Evolutionary conservation across 169 alveolate species (phyloP).

Genomic region (Plasmodium coatneyi): DNA sequence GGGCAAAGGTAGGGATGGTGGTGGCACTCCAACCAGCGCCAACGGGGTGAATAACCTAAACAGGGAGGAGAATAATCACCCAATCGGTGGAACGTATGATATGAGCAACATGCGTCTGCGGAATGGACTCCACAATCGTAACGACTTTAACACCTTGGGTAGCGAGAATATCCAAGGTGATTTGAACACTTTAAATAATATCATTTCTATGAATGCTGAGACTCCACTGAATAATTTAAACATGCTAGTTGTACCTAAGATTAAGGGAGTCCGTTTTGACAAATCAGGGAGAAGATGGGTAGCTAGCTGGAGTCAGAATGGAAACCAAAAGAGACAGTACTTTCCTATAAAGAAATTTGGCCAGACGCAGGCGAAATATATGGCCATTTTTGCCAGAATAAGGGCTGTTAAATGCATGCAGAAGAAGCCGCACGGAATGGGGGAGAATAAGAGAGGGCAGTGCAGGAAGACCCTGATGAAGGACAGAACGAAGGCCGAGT

Average conservation of each 20-base stretch:
- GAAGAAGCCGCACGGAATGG: conserved; percentile 13
- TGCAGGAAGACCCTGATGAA: conserved; percentile 9
- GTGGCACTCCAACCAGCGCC: not conserved
- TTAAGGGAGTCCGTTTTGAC: conserved; percentile 86
- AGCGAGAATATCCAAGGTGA: not conserved
- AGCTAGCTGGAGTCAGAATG: conserved; percentile 88
- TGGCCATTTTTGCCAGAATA: conserved; percentile 86
- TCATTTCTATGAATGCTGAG: not conserved
- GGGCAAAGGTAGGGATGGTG: not conserved
- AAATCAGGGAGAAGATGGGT: conserved; percentile 87
- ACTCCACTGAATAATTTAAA: not conserved
- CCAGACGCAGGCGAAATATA: conserved; percentile 81
- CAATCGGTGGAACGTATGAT: not conserved
- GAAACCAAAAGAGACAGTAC: conserved; percentile 85
- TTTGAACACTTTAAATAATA: not conserved
- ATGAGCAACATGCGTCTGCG: not conserved
- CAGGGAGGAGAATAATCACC: not conserved
- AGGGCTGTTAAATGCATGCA: conserved; percentile 80
- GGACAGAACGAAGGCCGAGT: conserved; percentile 4
- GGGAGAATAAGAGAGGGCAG: not conserved
- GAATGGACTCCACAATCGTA: not conserved
- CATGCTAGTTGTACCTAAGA: conserved; percentile 50
- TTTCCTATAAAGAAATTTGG: conserved; percentile 86
- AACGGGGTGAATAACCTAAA: not conserved
- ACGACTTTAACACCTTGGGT: not conserved